Evolutionary conservation across 768 basidiomycete genomes (phyloP), one percentile per base, ranked within the genome.

Genomic region (Russula foetens): DNA sequence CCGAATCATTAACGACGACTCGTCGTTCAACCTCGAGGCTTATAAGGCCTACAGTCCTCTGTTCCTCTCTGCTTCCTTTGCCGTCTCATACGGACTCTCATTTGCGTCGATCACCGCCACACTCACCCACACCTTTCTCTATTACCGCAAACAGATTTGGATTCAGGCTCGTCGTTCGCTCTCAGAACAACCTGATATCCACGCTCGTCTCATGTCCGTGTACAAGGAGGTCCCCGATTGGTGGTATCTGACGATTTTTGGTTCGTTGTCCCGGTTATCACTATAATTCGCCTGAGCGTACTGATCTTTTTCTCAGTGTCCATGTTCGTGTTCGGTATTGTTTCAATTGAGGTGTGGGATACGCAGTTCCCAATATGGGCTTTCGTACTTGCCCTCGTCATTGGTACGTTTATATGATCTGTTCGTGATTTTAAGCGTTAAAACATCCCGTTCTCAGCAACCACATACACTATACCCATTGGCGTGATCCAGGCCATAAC

Each of bases 161-260:
- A 73, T 71, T 0, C 88, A 90, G 70, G 74, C 84, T 28, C 83
- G 84, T 51, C 81, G 85, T 53, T 79, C 88, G 14, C 80, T 91
- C 73, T 72, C 79, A 47, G 91, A 92, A 66, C 88, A 92, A 67
- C 85, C 88, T 1, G 91, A 93, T 73, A 82, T 93, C 62, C 91
- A 93, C 66, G 88, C 88, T 21, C 81, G 89, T 12, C 76, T 93
- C 38, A 93, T 93, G 92, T 75, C 79, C 12, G 73, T 73, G 50
- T 93, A 93, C 69, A 76, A 75, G 3, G 87, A 86, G 69, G 85
- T 92, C 15, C 91, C 90, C 1, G 81, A 91, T 60, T 92, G 88
- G 90, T 93, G 91, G 91, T 93, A 92, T 70, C 69, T 75, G 9
- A 68, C 77, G 44, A 77, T 93, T 52, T 89, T 91, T 72, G 28